phyloP scores from a whole-genome alignment of 1,139 yeast species.

The Blastobotrys niveus region DNA sequence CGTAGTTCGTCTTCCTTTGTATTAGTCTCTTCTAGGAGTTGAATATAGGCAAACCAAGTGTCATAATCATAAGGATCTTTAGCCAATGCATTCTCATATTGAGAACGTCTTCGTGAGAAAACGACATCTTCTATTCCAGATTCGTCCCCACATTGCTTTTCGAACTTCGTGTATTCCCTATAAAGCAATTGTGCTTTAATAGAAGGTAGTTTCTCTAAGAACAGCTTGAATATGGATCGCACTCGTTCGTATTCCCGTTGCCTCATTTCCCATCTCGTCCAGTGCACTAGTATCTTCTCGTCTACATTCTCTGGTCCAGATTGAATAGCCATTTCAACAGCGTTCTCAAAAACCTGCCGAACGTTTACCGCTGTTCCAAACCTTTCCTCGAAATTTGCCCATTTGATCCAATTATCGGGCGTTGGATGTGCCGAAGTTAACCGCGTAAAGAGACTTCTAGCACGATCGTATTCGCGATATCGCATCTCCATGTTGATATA shows the following conservation, averaged over 20 bases:
- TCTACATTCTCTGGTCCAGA: slow-evolving; percentile 29
- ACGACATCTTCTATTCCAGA: slow-evolving; percentile 51
- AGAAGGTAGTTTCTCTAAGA: slow-evolving; percentile 46
- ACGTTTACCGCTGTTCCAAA: slow-evolving; percentile 45
- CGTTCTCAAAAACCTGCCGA: slow-evolving; percentile 61
- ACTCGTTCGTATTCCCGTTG: slow-evolving; percentile 63
- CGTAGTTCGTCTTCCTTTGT: slow-evolving; percentile 30
- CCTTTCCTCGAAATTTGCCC: slow-evolving; percentile 56
- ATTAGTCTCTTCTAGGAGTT: slow-evolving; percentile 41
- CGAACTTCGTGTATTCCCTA: slow-evolving; percentile 51
- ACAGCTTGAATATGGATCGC: slow-evolving; percentile 52
- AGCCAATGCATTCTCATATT: slow-evolving; percentile 47
- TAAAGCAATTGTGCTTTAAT: slow-evolving; percentile 41
- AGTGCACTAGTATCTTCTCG: slow-evolving; percentile 43
- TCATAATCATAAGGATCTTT: slow-evolving; percentile 58
- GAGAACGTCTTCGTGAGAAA: slow-evolving; percentile 47
- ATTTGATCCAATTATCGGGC: slow-evolving; percentile 58
- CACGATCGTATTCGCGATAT: slow-evolving; percentile 53
- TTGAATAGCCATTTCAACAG: slow-evolving; percentile 35
- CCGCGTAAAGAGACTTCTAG: slow-evolving; percentile 51
- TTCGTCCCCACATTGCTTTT: slow-evolving; percentile 56
- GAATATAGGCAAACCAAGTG: slow-evolving; percentile 73
- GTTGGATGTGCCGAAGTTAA: slow-evolving; percentile 52
- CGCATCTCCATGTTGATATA: slow-evolving; percentile 68
- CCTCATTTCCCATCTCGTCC: slow-evolving; percentile 72